Conservation (phyloP, 768 basidiomycete species). For the Lepiota subincarnata region DNA sequence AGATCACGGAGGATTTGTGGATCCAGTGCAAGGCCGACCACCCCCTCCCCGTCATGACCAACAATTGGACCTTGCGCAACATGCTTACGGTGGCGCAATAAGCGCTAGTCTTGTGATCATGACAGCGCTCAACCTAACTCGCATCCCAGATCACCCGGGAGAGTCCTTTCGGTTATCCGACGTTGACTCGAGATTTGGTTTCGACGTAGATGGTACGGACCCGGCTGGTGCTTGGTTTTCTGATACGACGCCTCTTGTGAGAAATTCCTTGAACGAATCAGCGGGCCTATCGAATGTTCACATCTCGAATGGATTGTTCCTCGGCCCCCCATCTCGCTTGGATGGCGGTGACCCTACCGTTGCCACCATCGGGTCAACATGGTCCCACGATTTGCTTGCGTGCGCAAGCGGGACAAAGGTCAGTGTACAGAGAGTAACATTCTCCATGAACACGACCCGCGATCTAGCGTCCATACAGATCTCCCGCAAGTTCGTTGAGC, state of each 20-base stretch:
- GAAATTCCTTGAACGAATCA: conserved; percentile 16
- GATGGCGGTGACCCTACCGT: conserved; percentile 19
- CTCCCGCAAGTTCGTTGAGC: neutral
- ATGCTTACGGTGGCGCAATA: conserved; percentile 19
- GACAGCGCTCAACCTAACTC: conserved; percentile 13
- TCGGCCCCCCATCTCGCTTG: conserved; percentile 17
- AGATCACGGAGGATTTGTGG: neutral
- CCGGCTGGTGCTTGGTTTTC: neutral
- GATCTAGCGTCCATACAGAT: neutral
- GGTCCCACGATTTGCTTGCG: conserved; percentile 16
- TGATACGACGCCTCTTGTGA: conserved; percentile 1
- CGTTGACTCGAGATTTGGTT: too few species aligned
- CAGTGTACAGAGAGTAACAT: neutral
- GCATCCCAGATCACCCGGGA: conserved; percentile 14
- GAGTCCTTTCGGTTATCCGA: neutral
- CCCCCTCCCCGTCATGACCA: conserved; percentile 15
- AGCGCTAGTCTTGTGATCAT: conserved; percentile 15
- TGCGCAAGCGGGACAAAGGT: conserved; percentile 16
- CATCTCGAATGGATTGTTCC: conserved; percentile 15
- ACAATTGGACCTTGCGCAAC: conserved; percentile 13
- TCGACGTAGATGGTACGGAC: neutral
- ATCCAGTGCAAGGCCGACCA: conserved; percentile 7
- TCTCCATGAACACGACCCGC: neutral
- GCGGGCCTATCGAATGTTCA: conserved; percentile 18
- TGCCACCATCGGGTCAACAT: conserved; percentile 14